Evolutionary conservation across 2,329 filamentous ascomycete species (phyloP).

Genomic region (Cordyceps cateniannulata): DNA sequence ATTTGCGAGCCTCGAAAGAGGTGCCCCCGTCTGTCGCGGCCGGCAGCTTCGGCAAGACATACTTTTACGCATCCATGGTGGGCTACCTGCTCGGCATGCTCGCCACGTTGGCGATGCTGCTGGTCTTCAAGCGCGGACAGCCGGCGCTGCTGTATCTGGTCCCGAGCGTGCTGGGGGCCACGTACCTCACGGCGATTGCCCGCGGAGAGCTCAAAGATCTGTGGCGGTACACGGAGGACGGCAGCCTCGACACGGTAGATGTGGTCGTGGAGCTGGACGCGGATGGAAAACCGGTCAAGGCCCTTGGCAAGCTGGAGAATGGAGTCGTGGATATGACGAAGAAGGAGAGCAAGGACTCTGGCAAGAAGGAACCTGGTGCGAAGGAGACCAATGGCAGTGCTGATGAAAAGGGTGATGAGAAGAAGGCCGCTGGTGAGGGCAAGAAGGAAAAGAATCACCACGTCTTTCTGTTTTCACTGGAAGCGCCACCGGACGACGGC

Average conservation of each 20-base stretch:
- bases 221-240: conserved; percentile 77
- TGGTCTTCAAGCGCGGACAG: conserved; percentile 74
- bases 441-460: conserved; percentile 20
- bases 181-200: conserved; percentile 67
- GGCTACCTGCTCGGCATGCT: conserved; percentile 78
- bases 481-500: conserved; percentile 18
- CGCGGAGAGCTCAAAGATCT: conserved; percentile 68
- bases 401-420: conserved; percentile 16
- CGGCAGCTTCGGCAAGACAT: conserved; percentile 67
- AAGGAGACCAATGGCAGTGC: not conserved
- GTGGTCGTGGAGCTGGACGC: conserved; percentile 49
- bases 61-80: conserved; percentile 70
- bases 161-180: conserved; percentile 67
- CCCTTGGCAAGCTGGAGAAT: conserved; percentile 30
- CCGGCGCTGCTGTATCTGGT: conserved; percentile 90
- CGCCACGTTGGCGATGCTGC: conserved; percentile 67
- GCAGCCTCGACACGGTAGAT: conserved; percentile 47
- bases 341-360: conserved; percentile 18
- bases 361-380: conserved; percentile 9
- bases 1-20: conserved; percentile 19
- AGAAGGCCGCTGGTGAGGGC: conserved; percentile 9
- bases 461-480: conserved; percentile 29
- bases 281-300: conserved; percentile 39
- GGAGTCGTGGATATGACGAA: conserved; percentile 31
- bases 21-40: conserved; percentile 30